These are phyloP conservation scores for Striga hermonthica DNA, from an alignment of 305 asterid genomes.

Conservation along the genomic window DNA sequence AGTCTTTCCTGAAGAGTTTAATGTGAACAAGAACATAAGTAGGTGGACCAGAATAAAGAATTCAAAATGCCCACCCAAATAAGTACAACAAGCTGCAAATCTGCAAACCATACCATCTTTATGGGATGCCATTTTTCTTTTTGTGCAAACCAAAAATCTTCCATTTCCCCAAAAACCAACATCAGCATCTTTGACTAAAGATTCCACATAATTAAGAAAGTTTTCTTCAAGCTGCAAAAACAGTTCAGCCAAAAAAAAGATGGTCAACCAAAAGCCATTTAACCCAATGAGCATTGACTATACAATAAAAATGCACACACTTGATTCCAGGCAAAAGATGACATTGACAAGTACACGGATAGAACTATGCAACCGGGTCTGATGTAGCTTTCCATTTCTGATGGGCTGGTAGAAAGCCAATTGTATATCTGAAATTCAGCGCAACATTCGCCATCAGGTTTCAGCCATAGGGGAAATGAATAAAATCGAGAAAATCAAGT, in stretches of 20 bases:
- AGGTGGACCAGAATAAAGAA: background rate
- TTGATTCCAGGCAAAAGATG: slow-evolving; percentile 6
- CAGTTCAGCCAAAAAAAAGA: slow-evolving; percentile 13
- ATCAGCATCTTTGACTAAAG: slow-evolving; percentile 47
- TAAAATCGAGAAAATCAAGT: slow-evolving; percentile 7
- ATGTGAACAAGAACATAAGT: slow-evolving; percentile 16
- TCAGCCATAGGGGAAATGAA: slow-evolving; percentile 16
- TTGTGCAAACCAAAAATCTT: slow-evolving; percentile 61
- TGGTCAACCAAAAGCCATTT: slow-evolving; percentile 26
- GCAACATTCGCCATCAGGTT: slow-evolving; percentile 12
- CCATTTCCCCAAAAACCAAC: slow-evolving; percentile 69
- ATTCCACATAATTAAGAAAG: slow-evolving; percentile 47
- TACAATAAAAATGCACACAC: slow-evolving; percentile 5
- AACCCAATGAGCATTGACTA: slow-evolving; percentile 16
- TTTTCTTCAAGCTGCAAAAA: slow-evolving; percentile 66
- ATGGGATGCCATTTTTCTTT: slow-evolving; percentile 60
- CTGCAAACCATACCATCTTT: slow-evolving; percentile 38
- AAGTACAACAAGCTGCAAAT: no score
- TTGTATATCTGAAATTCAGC: slow-evolving; percentile 61
- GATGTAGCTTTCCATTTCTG: slow-evolving; percentile 83
- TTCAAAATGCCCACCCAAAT: background rate
- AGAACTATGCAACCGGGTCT: slow-evolving; percentile 79
- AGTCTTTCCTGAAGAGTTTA: slow-evolving; percentile 50
- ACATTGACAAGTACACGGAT: slow-evolving; percentile 44
- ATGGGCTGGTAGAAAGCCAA: slow-evolving; percentile 77